Evolutionary conservation across 2,329 filamentous ascomycete species (phyloP), one percentile per base, ranked within the genome.

Genomic region (Byssothecium circinans): DNA sequence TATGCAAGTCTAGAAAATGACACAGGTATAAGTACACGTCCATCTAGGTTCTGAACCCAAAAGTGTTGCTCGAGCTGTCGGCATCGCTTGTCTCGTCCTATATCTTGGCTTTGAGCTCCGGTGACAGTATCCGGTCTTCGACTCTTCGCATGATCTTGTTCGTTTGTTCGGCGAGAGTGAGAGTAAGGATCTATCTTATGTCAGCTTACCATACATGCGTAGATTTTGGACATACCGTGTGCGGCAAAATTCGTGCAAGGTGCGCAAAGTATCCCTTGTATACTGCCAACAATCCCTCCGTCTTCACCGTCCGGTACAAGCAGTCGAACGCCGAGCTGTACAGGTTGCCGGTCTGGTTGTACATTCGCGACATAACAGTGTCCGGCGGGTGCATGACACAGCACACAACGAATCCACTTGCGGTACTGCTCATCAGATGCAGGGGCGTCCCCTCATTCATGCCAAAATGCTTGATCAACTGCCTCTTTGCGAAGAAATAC

Each of bases 261-360:
- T 99, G 94, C 14, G 94, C 94, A 65, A 96, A 84, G 78, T 95
- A 96, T 49, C 94, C 94, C 78, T 99, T 99, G 79, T 99, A 99
- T 49, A 99, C 89, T 52, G 94, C 94, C 38, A 97, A 75, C 43
- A 96, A 63, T 18, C 94, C 94, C 71, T 99, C 94, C 0, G 90
- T 96, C 68, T 86, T 87, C 52, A 99, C 80, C 0, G 94, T 99
- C 75, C 96, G 91, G 69, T 82, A 83, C 50, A 97, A 74, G 70
- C 94, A 99, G 74, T 99, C 94, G 54, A 95, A 88, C 4, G 95
- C 89, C 49, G 91, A 88, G 59, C 82, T 86, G 78, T 99, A 99
- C n/a, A 99, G 81, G 69, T 96, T 95, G 43, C 94, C 94, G 53
- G 91, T 95, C 72, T 99, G 94, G 77, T 99, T 99, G 79, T 99